A percentile compares a stretch with the other conserved stretches of the same genome.
These are phyloP conservation scores for Condylostoma magnum DNA, from an alignment of 169 alveolate species.

Conservation along the genomic window DNA sequence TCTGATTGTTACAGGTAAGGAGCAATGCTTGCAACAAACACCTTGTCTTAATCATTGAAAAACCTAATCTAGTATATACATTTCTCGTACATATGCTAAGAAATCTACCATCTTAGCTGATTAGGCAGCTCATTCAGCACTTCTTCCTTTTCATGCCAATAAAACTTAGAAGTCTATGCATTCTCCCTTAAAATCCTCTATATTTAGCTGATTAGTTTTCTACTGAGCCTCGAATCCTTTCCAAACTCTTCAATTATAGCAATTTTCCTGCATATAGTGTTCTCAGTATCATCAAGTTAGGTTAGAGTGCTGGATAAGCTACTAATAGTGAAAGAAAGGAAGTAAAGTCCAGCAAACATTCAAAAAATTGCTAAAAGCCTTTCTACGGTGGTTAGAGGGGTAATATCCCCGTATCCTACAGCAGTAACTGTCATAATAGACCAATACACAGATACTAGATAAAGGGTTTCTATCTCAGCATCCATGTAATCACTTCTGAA, in stretches of 20 bases:
- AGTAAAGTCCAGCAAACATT: background rate
- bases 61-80: constrained; percentile 41
- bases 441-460: constrained; percentile 42
- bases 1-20: constrained; percentile 17
- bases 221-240: background rate
- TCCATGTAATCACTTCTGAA: background rate
- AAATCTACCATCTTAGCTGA: constrained; percentile 42
- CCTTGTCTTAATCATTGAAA: constrained; percentile 43
- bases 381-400: constrained; percentile 31
- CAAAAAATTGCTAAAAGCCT: constrained; percentile 17
- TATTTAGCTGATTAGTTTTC: background rate
- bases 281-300: background rate
- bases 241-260: background rate
- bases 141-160: constrained; percentile 38
- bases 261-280: background rate
- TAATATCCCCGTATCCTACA: constrained; percentile 56
- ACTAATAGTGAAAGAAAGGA: constrained; percentile 15
- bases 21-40: constrained; percentile 12
- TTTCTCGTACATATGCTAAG: constrained; percentile 45
- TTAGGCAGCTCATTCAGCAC: constrained; percentile 51
- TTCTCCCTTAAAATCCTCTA: background rate
- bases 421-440: constrained; percentile 41
- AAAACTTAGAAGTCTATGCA: constrained; percentile 33
- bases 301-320: constrained; percentile 8
- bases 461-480: background rate